Evolutionary conservation across 148 eudicot species (phyloP), one percentile per base, ranked within the genome.

Genomic region (Cornus controversa): DNA sequence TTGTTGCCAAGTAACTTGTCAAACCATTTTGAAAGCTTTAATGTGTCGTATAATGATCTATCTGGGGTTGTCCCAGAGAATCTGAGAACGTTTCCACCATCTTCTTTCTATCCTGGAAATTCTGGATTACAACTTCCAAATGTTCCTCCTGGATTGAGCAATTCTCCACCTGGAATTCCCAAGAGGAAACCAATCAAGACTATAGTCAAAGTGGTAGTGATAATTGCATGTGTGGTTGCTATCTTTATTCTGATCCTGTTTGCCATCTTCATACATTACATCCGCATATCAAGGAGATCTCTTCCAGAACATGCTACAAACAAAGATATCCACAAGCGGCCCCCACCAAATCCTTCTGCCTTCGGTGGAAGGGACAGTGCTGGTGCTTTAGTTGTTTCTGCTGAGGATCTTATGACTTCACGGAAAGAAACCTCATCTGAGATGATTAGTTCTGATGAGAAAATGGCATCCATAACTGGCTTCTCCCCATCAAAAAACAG

Each of bases 31-130:
- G 83, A 81, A 81, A 90, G 87, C 84, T 89, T 96, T 72, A 96
- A 96, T 82, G 93, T 88, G 50, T 93, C 99, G 25, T 86, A 90
- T 78, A 96, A 96, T 83, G 93, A 93, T 75, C 91, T 96, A 16
- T 89, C 94, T 53, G 99, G 99, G 34, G 89, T 89, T 76, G 97
- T 96, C 81, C 99, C 99, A 2, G 92, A 84, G 73, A 91, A 86
- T 86, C 76, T 96, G 80, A 89, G 98, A 73, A 88, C 82, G 31
- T 96, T 96, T 67, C 94, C 99, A 4, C 81, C 53, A 16, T 85
- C 98, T 63, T 90, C 98, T 45, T 96, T 96, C 86, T 96, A 60
- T 77, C 99, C 99, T 29, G 99, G 99, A 60, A 96, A 96, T 79
- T 90, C 97, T 22, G 70, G 78, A 70, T 74, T 96, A 27, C 75